A percentile compares a stretch with the other conserved stretches of the same genome.
Evolutionary conservation across 179 eudicot genomes (phyloP).

Genomic region (Patellifolia procumbens): DNA sequence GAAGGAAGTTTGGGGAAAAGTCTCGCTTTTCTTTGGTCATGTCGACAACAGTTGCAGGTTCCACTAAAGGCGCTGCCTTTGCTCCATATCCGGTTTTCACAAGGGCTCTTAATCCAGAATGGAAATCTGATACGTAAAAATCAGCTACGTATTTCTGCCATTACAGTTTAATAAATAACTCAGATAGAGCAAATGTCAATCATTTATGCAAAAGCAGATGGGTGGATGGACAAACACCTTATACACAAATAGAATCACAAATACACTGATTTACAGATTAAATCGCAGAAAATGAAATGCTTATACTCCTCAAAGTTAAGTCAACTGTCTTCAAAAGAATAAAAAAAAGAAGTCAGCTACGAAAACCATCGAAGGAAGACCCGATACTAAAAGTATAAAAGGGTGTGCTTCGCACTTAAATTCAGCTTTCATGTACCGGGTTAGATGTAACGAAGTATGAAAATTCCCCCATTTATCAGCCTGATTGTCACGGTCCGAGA

Average conservation of each 20-base stretch:
- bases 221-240: background rate
- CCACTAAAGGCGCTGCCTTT: conserved; percentile 78
- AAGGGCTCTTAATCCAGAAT: conserved; percentile 87
- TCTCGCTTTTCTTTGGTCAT: conserved; percentile 68
- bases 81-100: conserved; percentile 94
- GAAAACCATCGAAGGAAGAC: background rate
- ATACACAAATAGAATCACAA: background rate
- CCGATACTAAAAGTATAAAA: no score
- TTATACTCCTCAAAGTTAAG: no score
- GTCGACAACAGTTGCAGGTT: conserved; percentile 61
- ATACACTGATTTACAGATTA: background rate
- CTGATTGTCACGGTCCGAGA: no score
- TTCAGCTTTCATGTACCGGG: background rate
- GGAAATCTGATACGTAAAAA: conserved; percentile 88
- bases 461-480: no score
- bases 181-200: conserved; percentile 3
- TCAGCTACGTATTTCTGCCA: conserved; percentile 81
- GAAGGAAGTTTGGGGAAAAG: conserved; percentile 68
- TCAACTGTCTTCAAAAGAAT: no score
- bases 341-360: background rate
- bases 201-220: no score
- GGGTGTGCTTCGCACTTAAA: background rate
- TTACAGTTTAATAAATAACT: conserved; percentile 7
- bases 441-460: no score
- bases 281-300: background rate